Conservation (phyloP, 2,329 filamentous ascomycete species). For the Beauveria caledonica region DNA sequence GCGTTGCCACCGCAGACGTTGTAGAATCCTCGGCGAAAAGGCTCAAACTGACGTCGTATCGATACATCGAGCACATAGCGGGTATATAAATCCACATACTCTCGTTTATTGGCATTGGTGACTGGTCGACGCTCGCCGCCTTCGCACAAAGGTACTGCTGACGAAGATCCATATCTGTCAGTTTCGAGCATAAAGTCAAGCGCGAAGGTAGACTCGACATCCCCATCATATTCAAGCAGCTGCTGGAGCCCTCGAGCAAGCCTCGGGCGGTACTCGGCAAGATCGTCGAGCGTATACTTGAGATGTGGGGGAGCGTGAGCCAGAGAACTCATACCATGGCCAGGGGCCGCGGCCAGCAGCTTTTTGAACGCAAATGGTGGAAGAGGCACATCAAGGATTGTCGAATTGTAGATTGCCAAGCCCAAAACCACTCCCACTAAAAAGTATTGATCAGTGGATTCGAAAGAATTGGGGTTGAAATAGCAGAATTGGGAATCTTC, state of each 20-base stretch:
- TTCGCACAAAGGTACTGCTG: constrained; percentile 61
- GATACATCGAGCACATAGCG: constrained; percentile 70
- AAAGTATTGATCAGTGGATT: constrained; percentile 87
- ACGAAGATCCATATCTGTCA: constrained; percentile 65
- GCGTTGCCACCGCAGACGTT: constrained; percentile 87
- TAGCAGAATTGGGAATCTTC: constrained; percentile 88
- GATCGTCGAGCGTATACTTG: constrained; percentile 70
- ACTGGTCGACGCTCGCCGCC: constrained; percentile 68
- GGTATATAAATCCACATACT: constrained; percentile 82
- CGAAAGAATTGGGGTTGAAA: constrained; percentile 84
- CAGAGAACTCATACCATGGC: constrained; percentile 43
- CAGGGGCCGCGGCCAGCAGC: constrained; percentile 68
- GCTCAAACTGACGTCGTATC: constrained; percentile 77
- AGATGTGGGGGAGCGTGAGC: constrained; percentile 53
- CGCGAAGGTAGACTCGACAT: constrained; percentile 72
- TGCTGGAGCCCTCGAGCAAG: constrained; percentile 68
- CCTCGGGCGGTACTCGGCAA: constrained; percentile 71
- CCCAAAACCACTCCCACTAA: constrained; percentile 82
- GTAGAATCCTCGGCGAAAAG: constrained; percentile 90
- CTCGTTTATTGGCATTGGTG: constrained; percentile 73
- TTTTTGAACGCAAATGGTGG: constrained; percentile 88
- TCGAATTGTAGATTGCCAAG: constrained; percentile 90
- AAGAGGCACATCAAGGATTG: constrained; percentile 79
- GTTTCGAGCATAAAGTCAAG: constrained; percentile 72
- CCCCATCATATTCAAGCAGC: constrained; percentile 73